phyloP scores from a whole-genome alignment of 2,329 filamentous ascomycete genomes.

The Fusarium coicis region DNA sequence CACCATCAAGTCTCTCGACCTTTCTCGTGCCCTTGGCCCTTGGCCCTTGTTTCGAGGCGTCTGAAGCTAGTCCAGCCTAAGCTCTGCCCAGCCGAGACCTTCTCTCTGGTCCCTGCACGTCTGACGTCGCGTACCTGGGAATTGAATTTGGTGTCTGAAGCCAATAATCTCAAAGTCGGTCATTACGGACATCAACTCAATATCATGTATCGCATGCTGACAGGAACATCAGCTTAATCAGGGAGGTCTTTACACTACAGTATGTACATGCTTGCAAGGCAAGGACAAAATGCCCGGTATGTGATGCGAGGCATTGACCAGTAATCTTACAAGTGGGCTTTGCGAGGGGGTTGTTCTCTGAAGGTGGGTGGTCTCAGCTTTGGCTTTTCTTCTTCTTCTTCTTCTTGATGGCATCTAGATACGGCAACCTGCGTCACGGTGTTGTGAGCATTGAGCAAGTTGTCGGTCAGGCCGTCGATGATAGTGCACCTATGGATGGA shows the following conservation, averaged over 20 bases:
- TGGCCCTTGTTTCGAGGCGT: conserved; percentile 23
- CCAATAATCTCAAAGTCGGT: neutral
- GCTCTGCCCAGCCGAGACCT: conserved; percentile 17
- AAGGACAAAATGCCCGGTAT: conserved; percentile 1
- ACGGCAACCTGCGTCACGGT: conserved; percentile 14
- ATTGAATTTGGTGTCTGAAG: conserved; percentile 16
- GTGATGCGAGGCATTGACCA: conserved; percentile 41
- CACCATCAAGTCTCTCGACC: conserved; percentile 20
- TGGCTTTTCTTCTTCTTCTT: conserved; percentile 8
- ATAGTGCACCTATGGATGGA: neutral
- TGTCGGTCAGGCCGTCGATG: conserved; percentile 15
- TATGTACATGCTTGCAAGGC: neutral
- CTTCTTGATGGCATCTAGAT: conserved; percentile 4
- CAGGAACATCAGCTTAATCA: neutral
- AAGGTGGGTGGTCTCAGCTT: conserved; percentile 40
- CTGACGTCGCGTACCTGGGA: conserved; percentile 13
- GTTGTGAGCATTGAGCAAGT: conserved; percentile 13
- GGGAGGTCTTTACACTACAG: neutral
- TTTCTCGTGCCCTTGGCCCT: conserved; percentile 10
- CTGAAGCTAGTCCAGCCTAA: conserved; percentile 27
- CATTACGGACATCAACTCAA: neutral
- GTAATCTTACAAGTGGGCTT: conserved; percentile 43
- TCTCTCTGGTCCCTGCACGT: conserved; percentile 4
- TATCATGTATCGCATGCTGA: conserved; percentile 15
- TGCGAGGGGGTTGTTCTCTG: conserved; percentile 11